phyloP scores from a whole-genome alignment of 1,284 basidiomycete genomes.

The Marasmius fiardii region DNA sequence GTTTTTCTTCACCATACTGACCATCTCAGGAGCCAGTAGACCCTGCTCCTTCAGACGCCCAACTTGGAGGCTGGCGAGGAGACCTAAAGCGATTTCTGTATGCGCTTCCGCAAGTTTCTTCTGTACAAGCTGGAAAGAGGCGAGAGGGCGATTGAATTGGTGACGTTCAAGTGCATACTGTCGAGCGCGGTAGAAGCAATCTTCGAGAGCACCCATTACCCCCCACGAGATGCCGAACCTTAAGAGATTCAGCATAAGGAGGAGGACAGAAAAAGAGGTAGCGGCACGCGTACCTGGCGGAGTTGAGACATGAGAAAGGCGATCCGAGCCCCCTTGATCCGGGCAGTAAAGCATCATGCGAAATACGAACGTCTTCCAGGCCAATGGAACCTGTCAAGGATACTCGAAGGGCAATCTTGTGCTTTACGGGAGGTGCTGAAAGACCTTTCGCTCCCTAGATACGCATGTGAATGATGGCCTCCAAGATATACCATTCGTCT shows the following conservation, averaged over 20 bases:
- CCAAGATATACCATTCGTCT: neutral
- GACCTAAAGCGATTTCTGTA: constrained; percentile 81
- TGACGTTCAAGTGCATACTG: constrained; percentile 87
- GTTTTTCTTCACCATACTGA: constrained; percentile 93
- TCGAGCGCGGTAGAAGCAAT: constrained; percentile 78
- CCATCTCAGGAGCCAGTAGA: constrained; percentile 85
- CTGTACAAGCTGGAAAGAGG: constrained; percentile 94
- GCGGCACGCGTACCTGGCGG: constrained; percentile 56
- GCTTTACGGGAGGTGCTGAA: constrained; percentile 84
- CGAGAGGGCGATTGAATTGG: constrained; percentile 89
- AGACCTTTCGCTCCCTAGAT: constrained; percentile 80
- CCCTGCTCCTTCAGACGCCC: constrained; percentile 88
- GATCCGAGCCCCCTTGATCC: constrained; percentile 74
- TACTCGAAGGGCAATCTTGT: constrained; percentile 89
- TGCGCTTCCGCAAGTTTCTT: constrained; percentile 96
- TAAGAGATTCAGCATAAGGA: neutral
- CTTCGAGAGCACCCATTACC: constrained; percentile 93
- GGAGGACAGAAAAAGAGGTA: neutral
- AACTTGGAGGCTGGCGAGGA: constrained; percentile 80
- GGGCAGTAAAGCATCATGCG: constrained; percentile 73
- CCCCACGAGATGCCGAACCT: constrained; percentile 92
- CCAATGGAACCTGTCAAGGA: constrained; percentile 93
- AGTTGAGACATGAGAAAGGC: constrained; percentile 91
- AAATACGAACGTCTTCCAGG: constrained; percentile 80
- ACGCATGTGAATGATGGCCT: neutral